A percentile compares a stretch with the other conserved stretches of the same genome.
These are phyloP conservation scores for Flagelloscypha sp. DNA, from an alignment of 768 basidiomycete genomes.

Conservation along the genomic window DNA sequence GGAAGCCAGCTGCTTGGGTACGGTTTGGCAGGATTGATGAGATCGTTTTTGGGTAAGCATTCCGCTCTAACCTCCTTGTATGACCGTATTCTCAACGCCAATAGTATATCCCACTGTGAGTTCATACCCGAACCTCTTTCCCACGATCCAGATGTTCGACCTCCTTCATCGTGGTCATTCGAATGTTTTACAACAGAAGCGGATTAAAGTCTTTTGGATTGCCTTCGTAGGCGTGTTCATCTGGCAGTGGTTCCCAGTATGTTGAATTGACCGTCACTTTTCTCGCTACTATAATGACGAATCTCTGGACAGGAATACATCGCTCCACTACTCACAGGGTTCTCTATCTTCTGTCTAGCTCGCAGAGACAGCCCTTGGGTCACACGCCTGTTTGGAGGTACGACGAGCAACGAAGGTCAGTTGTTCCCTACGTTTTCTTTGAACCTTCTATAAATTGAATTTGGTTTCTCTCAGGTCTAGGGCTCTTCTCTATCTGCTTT, in stretches of 20 bases:
- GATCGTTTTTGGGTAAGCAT: too few species aligned
- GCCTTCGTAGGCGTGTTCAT: constrained; percentile 45
- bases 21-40: constrained; percentile 28
- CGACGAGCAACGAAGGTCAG: constrained; percentile 39
- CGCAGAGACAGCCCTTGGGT: constrained; percentile 26
- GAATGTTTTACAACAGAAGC: constrained; percentile 38
- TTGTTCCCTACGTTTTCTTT: neutral
- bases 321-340: constrained; percentile 38
- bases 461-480: constrained; percentile 8
- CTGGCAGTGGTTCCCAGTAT: constrained; percentile 49
- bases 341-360: constrained; percentile 38
- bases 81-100: constrained; percentile 16
- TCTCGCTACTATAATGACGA: constrained; percentile 9
- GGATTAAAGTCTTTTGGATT: constrained; percentile 50
- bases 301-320: constrained; percentile 23
- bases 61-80: constrained; percentile 6
- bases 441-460: neutral
- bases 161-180: constrained; percentile 38
- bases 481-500: constrained; percentile 27
- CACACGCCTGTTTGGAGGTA: constrained; percentile 42
- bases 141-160: constrained; percentile 27
- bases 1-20: constrained; percentile 31
- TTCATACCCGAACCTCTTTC: constrained; percentile 15
- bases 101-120: constrained; percentile 13
- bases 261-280: neutral